phyloP scores from a whole-genome alignment of 2,329 filamentous ascomycete genomes.

The Hypoxylon sp. region DNA sequence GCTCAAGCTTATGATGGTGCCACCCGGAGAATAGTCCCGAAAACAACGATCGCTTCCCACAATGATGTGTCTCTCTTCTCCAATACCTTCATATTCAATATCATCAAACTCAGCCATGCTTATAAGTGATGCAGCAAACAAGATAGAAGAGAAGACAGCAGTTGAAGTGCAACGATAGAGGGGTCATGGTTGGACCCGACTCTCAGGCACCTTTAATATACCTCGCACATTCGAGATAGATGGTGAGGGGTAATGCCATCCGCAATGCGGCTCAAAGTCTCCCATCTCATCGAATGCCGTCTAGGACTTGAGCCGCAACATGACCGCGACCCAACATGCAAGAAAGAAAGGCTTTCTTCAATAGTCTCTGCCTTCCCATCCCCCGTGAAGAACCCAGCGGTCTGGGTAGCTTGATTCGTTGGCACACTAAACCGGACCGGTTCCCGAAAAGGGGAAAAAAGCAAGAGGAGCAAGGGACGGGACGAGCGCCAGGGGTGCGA shows the following conservation, averaged over 20 bases:
- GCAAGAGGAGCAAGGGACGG: constrained; percentile 24
- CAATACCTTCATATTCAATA: constrained; percentile 46
- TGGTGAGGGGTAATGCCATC: constrained; percentile 13
- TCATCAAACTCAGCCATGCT: constrained; percentile 40
- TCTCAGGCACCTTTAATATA: constrained; percentile 19
- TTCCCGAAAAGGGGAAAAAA: constrained; percentile 17
- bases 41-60: constrained; percentile 40
- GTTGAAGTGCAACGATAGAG: not conserved
- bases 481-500: constrained; percentile 12
- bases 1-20: constrained; percentile 38
- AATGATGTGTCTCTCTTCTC: constrained; percentile 35
- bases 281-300: constrained; percentile 2
- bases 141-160: constrained; percentile 10
- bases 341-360: constrained; percentile 1
- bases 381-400: constrained; percentile 25
- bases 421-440: constrained; percentile 11
- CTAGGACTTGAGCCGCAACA: constrained; percentile 23
- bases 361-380: constrained; percentile 9
- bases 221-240: not conserved
- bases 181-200: not conserved
- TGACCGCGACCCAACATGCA: constrained; percentile 32
- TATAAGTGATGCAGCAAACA: not conserved
- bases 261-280: constrained; percentile 5
- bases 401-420: constrained; percentile 20
- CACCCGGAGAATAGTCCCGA: constrained; percentile 39